Evolutionary conservation across 371 early-diverging fungal genomes (phyloP).

Genomic region (Rhizopus delemar): DNA sequence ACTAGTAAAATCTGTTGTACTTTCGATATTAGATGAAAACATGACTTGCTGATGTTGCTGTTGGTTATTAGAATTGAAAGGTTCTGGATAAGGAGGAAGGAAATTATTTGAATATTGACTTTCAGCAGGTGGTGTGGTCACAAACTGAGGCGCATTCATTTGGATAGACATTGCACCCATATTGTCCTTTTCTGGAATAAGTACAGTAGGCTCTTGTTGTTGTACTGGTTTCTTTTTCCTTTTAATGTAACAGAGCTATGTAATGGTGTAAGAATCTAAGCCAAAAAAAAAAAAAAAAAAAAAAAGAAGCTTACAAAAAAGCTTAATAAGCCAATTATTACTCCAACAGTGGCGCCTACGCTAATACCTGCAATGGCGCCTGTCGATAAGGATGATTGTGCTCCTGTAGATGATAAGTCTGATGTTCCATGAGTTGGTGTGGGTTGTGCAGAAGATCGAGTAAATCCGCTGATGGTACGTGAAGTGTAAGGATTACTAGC

Average conservation of each 20-base stretch:
- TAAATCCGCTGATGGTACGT: too few relatives aligned
- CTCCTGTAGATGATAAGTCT: neutral
- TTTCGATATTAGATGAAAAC: neutral
- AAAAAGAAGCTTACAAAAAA: neutral
- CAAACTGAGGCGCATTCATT: neutral
- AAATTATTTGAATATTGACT: neutral
- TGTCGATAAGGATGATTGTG: neutral
- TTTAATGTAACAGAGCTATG: neutral
- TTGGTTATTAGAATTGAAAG: neutral
- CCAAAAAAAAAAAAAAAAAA: too few relatives aligned
- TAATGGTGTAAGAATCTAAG: too few relatives aligned
- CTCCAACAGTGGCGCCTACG: neutral
- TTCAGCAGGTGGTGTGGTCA: neutral
- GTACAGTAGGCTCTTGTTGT: neutral
- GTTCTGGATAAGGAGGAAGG: neutral
- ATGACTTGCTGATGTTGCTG: neutral
- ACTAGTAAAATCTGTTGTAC: neutral
- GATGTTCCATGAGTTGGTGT: too few relatives aligned
- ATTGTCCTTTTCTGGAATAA: neutral
- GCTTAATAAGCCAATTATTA: neutral
- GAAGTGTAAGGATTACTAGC: too few relatives aligned
- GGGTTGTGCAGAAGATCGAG: too few relatives aligned
- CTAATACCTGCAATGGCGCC: neutral
- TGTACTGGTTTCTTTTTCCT: neutral
- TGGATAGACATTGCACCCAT: neutral